Percentiles rank a stretch among this genome's conserved stretches.
Conservation (phyloP, 495 filamentous ascomycete species). For the Aspergillus panamensis region DNA sequence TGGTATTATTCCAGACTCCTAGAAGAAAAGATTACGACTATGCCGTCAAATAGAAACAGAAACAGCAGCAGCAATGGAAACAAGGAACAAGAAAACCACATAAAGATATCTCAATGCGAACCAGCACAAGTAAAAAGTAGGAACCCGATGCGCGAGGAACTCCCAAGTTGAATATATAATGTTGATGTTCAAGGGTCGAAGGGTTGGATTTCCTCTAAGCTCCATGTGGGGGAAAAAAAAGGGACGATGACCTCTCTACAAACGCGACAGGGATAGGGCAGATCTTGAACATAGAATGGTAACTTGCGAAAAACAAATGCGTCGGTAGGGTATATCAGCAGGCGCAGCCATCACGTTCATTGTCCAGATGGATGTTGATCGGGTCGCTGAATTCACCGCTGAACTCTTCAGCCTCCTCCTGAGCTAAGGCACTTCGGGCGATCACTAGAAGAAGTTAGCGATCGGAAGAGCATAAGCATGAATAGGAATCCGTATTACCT, state of each 20-base stretch:
- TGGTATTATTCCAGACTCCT: constrained; percentile 20
- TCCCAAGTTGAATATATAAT: constrained; percentile 17
- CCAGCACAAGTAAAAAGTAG: constrained; percentile 14
- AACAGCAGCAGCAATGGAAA: constrained; percentile 8
- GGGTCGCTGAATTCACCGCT: constrained; percentile 93
- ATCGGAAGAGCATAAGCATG: not conserved
- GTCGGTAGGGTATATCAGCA: constrained; percentile 55
- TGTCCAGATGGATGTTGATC: constrained; percentile 93
- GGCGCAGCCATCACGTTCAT: constrained; percentile 85
- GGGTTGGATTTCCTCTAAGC: constrained; percentile 5
- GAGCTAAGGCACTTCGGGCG: constrained; percentile 87
- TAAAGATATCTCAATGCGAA: constrained; percentile 18
- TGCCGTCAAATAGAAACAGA: constrained; percentile 1
- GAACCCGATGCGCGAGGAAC: constrained; percentile 17
- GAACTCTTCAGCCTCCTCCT: constrained; percentile 93
- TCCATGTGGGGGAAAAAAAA: not conserved
- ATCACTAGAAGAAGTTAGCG: constrained; percentile 62
- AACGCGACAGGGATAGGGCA: constrained; percentile 7
- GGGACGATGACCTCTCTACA: constrained; percentile 14
- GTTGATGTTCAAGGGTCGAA: constrained; percentile 9
- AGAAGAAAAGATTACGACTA: too few relatives aligned
- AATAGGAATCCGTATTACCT: constrained; percentile 49
- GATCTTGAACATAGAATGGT: constrained; percentile 8
- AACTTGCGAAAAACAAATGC: constrained; percentile 3
- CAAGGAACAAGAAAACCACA: constrained; percentile 10